Evolutionary conservation across 257 asterid genomes (phyloP).

Genomic region (Przewalskia tangutica): DNA sequence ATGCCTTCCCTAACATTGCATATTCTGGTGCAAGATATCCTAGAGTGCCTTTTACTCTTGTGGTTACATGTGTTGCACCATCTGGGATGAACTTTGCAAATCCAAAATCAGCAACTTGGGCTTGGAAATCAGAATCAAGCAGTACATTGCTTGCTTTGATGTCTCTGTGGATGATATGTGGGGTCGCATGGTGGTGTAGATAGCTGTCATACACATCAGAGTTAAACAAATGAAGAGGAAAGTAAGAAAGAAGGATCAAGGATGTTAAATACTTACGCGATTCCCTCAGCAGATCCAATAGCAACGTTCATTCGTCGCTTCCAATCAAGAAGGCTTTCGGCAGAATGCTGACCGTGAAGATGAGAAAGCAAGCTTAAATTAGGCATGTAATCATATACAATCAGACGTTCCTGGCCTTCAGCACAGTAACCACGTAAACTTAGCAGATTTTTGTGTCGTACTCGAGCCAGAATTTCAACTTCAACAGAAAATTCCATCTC

Average conservation of each 20-base stretch:
- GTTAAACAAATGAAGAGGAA: not conserved
- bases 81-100: conserved; percentile 83
- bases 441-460: conserved; percentile 73
- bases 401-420: conserved; percentile 92
- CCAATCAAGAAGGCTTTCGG: conserved; percentile 84
- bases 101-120: conserved; percentile 87
- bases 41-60: conserved; percentile 74
- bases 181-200: conserved; percentile 76
- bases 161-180: conserved; percentile 81
- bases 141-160: conserved; percentile 82
- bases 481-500: conserved; percentile 85
- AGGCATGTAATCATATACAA: conserved; percentile 78
- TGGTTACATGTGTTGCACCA: conserved; percentile 85
- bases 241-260: not conserved
- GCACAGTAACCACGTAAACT: conserved; percentile 82
- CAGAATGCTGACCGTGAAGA: conserved; percentile 89
- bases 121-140: conserved; percentile 63
- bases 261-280: conserved; percentile 40
- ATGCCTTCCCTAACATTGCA: conserved; percentile 82
- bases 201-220: conserved; percentile 37
- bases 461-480: conserved; percentile 82
- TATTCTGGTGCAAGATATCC: conserved; percentile 94
- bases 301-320: conserved; percentile 72
- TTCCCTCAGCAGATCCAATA: conserved; percentile 83
- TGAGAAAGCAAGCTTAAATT: conserved; percentile 80